Evolutionary conservation across 2,329 filamentous ascomycete genomes (phyloP).

Genomic region (Penicillium paneum): DNA sequence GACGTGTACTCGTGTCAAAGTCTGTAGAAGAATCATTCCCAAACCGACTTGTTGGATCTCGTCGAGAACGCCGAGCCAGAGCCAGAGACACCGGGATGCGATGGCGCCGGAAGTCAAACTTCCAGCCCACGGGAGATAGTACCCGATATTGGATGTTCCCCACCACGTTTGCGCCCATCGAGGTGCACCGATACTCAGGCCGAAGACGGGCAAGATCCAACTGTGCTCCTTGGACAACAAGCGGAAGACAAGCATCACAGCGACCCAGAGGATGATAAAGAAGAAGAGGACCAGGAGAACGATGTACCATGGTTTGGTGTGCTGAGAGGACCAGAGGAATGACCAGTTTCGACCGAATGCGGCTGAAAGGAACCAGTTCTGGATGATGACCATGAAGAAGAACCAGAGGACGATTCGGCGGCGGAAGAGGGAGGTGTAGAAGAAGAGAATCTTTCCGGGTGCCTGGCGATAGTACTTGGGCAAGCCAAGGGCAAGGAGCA

Average conservation of each 20-base stretch:
- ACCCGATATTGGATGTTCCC: conserved; percentile 59
- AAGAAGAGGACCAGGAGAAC: conserved; percentile 49
- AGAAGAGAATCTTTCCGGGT: conserved; percentile 62
- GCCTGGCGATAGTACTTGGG: conserved; percentile 64
- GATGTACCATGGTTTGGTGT: conserved; percentile 57
- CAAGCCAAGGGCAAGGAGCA: conserved; percentile 56
- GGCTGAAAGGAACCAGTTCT: conserved; percentile 65
- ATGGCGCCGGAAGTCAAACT: conserved; percentile 53
- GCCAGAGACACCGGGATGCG: conserved; percentile 58
- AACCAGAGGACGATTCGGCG: conserved; percentile 67
- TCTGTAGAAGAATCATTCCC: conserved; percentile 65
- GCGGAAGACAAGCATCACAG: conserved; percentile 47
- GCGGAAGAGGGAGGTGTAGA: conserved; percentile 60
- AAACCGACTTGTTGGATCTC: conserved; percentile 64
- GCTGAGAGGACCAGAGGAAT: conserved; percentile 58
- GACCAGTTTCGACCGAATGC: conserved; percentile 66
- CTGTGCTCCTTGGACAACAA: conserved; percentile 58
- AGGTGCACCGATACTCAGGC: conserved; percentile 62
- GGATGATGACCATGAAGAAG: conserved; percentile 60
- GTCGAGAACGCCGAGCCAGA: conserved; percentile 66
- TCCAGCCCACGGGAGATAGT: conserved; percentile 59
- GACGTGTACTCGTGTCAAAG: conserved; percentile 62
- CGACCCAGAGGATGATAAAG: conserved; percentile 56
- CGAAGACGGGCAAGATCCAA: conserved; percentile 66
- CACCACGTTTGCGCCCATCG: conserved; percentile 67